phyloP scores from a whole-genome alignment of 352 stramenopile genomes.

The Phytophthora pisi region DNA sequence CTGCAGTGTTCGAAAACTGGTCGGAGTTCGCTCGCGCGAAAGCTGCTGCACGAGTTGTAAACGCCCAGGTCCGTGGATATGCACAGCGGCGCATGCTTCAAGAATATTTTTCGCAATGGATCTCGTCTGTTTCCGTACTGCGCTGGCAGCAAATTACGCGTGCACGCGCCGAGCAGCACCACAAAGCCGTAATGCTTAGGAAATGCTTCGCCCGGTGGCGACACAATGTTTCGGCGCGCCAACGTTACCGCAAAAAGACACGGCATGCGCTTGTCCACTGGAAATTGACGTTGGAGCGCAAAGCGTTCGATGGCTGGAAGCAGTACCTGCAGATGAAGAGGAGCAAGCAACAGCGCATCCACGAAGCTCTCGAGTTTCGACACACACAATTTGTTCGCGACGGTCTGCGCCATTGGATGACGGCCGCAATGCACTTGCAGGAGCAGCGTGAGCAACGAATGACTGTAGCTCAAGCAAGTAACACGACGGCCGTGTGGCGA shows the following conservation, averaged over 20 bases:
- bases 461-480: conserved; percentile 20
- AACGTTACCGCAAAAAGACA: conserved; percentile 31
- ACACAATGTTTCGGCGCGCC: conserved; percentile 18
- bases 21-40: conserved; percentile 28
- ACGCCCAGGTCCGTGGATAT: conserved; percentile 38
- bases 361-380: conserved; percentile 57
- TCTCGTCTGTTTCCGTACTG: conserved; percentile 34
- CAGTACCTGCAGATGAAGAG: conserved; percentile 38
- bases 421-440: conserved; percentile 43
- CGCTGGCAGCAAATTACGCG: conserved; percentile 54
- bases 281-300: conserved; percentile 48
- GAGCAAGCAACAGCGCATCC: conserved; percentile 48
- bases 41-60: conserved; percentile 34
- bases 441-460: conserved; percentile 41
- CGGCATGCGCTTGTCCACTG: conserved; percentile 54
- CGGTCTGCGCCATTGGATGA: conserved; percentile 56
- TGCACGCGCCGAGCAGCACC: conserved; percentile 41
- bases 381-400: conserved; percentile 49
- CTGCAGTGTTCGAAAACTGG: conserved; percentile 25
- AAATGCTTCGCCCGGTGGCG: conserved; percentile 47
- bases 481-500: conserved; percentile 33
- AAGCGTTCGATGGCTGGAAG: conserved; percentile 42
- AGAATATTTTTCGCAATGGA: conserved; percentile 36
- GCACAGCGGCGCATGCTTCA: conserved; percentile 33
- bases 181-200: conserved; percentile 22